Evolutionary conservation across 768 basidiomycete species (phyloP).

Genomic region (Cyclocybe cylindracea): DNA sequence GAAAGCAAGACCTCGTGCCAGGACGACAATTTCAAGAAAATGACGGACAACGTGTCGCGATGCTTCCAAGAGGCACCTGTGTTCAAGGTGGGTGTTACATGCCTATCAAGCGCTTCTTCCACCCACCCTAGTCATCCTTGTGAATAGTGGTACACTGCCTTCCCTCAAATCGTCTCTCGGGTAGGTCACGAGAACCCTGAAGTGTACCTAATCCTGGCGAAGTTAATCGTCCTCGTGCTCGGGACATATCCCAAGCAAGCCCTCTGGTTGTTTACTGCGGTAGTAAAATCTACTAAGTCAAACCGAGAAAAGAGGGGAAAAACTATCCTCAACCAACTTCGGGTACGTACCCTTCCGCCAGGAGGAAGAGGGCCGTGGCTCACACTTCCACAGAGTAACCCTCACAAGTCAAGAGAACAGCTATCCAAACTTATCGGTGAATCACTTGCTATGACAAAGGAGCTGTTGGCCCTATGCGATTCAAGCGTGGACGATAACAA

Average conservation of each 20-base stretch:
- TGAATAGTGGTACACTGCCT: constrained; percentile 89
- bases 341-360: constrained; percentile 34
- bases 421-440: constrained; percentile 54
- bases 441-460: constrained; percentile 63
- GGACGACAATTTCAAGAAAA: constrained; percentile 47
- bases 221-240: constrained; percentile 75
- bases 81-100: constrained; percentile 63
- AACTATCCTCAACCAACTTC: constrained; percentile 56
- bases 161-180: constrained; percentile 95
- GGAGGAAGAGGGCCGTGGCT: background rate
- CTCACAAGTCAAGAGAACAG: constrained; percentile 38
- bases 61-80: constrained; percentile 64
- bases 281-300: constrained; percentile 78
- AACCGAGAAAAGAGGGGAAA: constrained; percentile 62
- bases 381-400: constrained; percentile 40
- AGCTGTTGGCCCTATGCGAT: constrained; percentile 70
- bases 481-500: constrained; percentile 42
- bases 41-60: constrained; percentile 56
- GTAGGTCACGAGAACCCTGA: constrained; percentile 72
- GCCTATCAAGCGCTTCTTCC: background rate
- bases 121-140: constrained; percentile 2
- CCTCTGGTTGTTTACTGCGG: constrained; percentile 90
- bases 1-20: constrained; percentile 44
- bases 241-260: constrained; percentile 86
- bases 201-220: constrained; percentile 60